These are phyloP conservation scores for Penicillium sp. DNA, from an alignment of 2,329 filamentous ascomycete species.

Conservation along the genomic window DNA sequence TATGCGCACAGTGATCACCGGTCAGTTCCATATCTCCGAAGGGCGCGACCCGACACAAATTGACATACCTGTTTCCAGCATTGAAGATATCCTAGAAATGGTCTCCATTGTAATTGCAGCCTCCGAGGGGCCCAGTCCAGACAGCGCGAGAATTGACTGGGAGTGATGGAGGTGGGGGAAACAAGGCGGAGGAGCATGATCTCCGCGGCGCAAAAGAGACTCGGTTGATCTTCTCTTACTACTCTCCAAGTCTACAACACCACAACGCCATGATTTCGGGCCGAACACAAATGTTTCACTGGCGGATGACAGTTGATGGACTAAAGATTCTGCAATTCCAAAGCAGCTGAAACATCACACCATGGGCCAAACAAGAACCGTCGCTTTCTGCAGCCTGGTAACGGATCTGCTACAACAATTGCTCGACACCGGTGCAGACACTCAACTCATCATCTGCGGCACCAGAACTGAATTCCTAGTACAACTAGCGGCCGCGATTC, in stretches of 20 bases:
- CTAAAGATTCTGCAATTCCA: not conserved
- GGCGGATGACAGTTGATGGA: not conserved
- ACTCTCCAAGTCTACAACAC: not conserved
- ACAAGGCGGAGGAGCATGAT: slow-evolving; percentile 21
- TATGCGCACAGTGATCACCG: slow-evolving; percentile 39
- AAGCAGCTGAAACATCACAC: slow-evolving; percentile 1
- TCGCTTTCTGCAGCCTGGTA: slow-evolving; percentile 49
- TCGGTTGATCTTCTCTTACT: not conserved
- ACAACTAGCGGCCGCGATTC: slow-evolving; percentile 51
- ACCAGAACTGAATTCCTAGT: slow-evolving; percentile 60
- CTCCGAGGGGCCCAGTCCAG: slow-evolving; percentile 20
- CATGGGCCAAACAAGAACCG: slow-evolving; percentile 20
- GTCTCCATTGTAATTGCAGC: slow-evolving; percentile 68
- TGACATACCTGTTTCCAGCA: slow-evolving; percentile 82
- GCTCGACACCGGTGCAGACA: slow-evolving; percentile 51
- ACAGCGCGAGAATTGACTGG: slow-evolving; percentile 10
- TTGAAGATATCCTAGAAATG: slow-evolving; percentile 83
- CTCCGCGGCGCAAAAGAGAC: slow-evolving; percentile 9
- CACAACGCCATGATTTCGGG: slow-evolving; percentile 1
- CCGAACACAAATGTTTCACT: not conserved
- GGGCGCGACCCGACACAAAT: not conserved
- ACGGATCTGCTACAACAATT: slow-evolving; percentile 59
- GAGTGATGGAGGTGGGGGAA: slow-evolving; percentile 17
- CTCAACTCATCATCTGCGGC: slow-evolving; percentile 67
- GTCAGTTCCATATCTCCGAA: slow-evolving; percentile 12